These are phyloP conservation scores for Saccharomyces hybrid DNA, from an alignment of 1,139 yeast genomes.

Conservation along the genomic window DNA sequence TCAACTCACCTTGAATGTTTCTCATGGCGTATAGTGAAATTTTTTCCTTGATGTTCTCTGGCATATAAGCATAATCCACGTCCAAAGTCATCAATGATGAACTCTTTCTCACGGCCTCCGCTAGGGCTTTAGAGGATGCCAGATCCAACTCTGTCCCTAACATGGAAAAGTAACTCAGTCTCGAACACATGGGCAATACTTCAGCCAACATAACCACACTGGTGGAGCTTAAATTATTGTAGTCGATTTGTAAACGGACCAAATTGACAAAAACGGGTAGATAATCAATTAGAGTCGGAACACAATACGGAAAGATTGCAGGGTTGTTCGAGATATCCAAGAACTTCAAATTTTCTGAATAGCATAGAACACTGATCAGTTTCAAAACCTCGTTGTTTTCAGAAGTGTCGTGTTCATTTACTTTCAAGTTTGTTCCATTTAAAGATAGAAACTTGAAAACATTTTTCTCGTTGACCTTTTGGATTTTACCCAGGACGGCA, in stretches of 20 bases:
- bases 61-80: conserved; percentile 50
- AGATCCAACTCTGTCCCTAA: conserved; percentile 50
- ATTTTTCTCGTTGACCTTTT: conserved; percentile 21
- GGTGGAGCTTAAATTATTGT: conserved; percentile 43
- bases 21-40: conserved; percentile 63
- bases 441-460: conserved; percentile 42
- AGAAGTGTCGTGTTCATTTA: conserved; percentile 26
- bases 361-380: conserved; percentile 33
- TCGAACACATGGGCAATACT: conserved; percentile 52
- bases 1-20: conserved; percentile 49
- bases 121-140: conserved; percentile 48
- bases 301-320: conserved; percentile 43
- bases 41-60: conserved; percentile 46
- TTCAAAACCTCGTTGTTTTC: conserved; percentile 27
- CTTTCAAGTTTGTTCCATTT: conserved; percentile 45
- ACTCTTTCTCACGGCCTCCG: conserved; percentile 51
- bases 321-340: conserved; percentile 64
- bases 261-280: conserved; percentile 54
- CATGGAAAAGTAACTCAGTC: conserved; percentile 51
- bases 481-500: conserved; percentile 28
- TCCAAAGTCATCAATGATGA: conserved; percentile 53
- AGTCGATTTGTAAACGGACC: conserved; percentile 53
- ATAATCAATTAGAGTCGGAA: conserved; percentile 38
- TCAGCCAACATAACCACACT: conserved; percentile 52
- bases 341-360: conserved; percentile 50